Evolutionary conservation across 2,329 filamentous ascomycete genomes (phyloP).

Genomic region (Stagonosporopsis tanaceti): DNA sequence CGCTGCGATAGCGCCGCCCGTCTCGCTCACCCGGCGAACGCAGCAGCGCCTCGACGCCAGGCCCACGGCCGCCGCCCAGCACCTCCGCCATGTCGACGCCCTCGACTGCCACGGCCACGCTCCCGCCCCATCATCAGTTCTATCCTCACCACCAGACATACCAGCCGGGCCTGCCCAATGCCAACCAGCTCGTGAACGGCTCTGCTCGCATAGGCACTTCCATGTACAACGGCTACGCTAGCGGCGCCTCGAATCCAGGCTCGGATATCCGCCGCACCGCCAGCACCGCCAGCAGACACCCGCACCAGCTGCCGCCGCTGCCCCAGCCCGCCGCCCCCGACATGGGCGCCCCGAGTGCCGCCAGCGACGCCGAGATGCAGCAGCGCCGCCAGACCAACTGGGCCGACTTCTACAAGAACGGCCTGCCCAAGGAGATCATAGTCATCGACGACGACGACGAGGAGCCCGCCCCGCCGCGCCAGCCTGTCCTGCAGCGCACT

Average conservation of each 20-base stretch:
- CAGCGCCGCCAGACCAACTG: slow-evolving; percentile 49
- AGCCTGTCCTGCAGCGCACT: slow-evolving; percentile 33
- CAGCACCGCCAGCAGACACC: slow-evolving; percentile 34
- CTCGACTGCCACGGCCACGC: slow-evolving; percentile 54
- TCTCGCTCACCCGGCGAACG: slow-evolving; percentile 28
- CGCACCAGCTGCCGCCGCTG: slow-evolving; percentile 45
- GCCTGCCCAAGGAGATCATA: slow-evolving; percentile 59
- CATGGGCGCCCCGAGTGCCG: slow-evolving; percentile 31
- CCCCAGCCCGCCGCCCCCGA: slow-evolving; percentile 33
- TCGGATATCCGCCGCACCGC: slow-evolving; percentile 49
- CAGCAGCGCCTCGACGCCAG: slow-evolving; percentile 42
- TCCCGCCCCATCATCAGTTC: slow-evolving; percentile 51
- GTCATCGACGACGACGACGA: slow-evolving; percentile 62
- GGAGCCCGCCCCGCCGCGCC: slow-evolving; percentile 35
- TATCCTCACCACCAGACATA: slow-evolving; percentile 50
- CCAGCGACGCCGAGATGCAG: slow-evolving; percentile 17
- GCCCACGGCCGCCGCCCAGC: slow-evolving; percentile 32
- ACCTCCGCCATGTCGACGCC: slow-evolving; percentile 53
- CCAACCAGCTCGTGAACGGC: slow-evolving; percentile 41
- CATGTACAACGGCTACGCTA: slow-evolving; percentile 51
- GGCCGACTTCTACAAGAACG: slow-evolving; percentile 55
- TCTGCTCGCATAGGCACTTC: slow-evolving; percentile 45
- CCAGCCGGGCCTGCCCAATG: slow-evolving; percentile 44
- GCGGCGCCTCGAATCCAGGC: slow-evolving; percentile 38
- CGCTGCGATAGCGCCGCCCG: slow-evolving; percentile 11